Percentiles rank a stretch among this genome's conserved stretches.
Evolutionary conservation across 1,139 yeast genomes (phyloP).

Genomic region (Yamadazyma taylorii): DNA sequence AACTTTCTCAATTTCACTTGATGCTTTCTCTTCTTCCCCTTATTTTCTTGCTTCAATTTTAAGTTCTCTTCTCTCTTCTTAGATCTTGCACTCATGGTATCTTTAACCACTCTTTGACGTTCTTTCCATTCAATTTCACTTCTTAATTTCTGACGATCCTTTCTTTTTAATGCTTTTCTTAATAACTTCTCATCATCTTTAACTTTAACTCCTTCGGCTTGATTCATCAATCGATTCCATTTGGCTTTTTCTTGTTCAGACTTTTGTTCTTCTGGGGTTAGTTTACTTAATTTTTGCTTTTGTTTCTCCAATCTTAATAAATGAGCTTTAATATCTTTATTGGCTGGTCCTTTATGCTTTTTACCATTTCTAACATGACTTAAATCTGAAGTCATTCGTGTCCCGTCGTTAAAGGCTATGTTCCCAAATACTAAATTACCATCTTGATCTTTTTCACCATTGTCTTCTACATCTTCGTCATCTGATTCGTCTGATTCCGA

Average conservation of each 20-base stretch:
- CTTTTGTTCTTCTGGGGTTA: constrained; percentile 65
- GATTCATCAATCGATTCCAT: constrained; percentile 83
- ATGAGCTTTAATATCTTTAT: constrained; percentile 83
- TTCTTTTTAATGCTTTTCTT: constrained; percentile 80
- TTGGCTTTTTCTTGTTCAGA: constrained; percentile 67
- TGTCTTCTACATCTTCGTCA: constrained; percentile 39
- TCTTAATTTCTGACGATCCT: constrained; percentile 75
- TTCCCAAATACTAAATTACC: constrained; percentile 70
- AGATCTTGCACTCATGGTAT: constrained; percentile 69
- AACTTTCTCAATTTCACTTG: constrained; percentile 70
- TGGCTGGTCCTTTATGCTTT: constrained; percentile 79
- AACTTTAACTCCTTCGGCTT: constrained; percentile 85
- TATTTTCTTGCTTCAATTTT: constrained; percentile 76
- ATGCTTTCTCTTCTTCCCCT: constrained; percentile 68
- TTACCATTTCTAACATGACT: constrained; percentile 53
- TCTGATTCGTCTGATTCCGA: constrained; percentile 30
- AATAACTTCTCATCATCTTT: constrained; percentile 88
- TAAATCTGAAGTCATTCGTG: constrained; percentile 76
- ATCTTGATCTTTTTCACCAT: constrained; percentile 35
- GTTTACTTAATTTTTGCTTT: constrained; percentile 57
- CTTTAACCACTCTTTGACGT: constrained; percentile 74
- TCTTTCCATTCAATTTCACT: constrained; percentile 88
- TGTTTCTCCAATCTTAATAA: constrained; percentile 71
- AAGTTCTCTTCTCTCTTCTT: constrained; percentile 90
- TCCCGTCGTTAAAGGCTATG: constrained; percentile 81